phyloP scores from a whole-genome alignment of 2,329 filamentous ascomycete genomes.

The Penicillium oxalicum region DNA sequence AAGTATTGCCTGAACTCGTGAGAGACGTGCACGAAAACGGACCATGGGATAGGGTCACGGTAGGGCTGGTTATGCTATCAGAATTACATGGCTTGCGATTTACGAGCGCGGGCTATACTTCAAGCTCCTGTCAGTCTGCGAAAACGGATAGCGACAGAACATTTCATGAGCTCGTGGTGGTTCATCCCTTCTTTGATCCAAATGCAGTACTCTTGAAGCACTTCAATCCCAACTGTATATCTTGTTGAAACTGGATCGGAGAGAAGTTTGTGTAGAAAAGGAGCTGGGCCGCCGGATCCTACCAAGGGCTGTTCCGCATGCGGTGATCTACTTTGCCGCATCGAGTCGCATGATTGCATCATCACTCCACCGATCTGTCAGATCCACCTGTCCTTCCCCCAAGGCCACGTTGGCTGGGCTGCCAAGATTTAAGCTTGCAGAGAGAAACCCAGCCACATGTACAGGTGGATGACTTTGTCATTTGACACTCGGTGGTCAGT shows the following conservation, averaged over 20 bases:
- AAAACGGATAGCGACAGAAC: neutral
- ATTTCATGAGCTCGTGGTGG: constrained; percentile 3
- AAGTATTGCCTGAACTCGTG: constrained; percentile 17
- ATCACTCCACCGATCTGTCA: constrained; percentile 10
- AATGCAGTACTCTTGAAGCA: constrained; percentile 12
- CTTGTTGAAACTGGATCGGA: no score
- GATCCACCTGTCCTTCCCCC: neutral
- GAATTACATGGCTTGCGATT: constrained; percentile 22
- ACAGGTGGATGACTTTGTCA: constrained; percentile 15
- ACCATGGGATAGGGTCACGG: constrained; percentile 29
- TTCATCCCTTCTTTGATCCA: constrained; percentile 16
- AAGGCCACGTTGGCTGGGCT: neutral
- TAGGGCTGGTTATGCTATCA: constrained; percentile 24
- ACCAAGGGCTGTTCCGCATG: constrained; percentile 21
- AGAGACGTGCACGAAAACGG: constrained; percentile 24
- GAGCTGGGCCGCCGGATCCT: constrained; percentile 10
- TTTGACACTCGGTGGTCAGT: constrained; percentile 10
- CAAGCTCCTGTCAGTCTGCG: neutral
- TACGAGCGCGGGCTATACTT: neutral
- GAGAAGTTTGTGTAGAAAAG: neutral
- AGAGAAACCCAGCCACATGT: neutral
- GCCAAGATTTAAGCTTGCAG: constrained; percentile 2
- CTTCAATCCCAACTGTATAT: neutral
- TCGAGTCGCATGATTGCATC: constrained; percentile 18
- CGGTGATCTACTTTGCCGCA: constrained; percentile 22